Evolutionary conservation across 2,329 filamentous ascomycete genomes (phyloP), one percentile per base, ranked within the genome.

Genomic region (Colletotrichum tamarilloi): DNA sequence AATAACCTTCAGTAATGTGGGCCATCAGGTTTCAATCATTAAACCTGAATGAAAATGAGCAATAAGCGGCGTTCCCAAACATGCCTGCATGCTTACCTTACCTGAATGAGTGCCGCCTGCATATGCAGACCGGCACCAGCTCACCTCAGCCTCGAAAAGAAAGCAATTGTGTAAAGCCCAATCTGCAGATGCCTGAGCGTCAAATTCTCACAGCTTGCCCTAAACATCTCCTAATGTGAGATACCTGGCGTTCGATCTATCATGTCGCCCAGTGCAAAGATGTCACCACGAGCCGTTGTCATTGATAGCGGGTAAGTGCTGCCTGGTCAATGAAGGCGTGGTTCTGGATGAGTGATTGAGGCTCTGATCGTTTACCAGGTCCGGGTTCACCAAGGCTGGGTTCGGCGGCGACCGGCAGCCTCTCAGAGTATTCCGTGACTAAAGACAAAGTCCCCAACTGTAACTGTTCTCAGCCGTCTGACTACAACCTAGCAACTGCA

Each of bases 321-420:
- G 12, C 19, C 12, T 26, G 7, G 26, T 5, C 5, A 16, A 59
- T n/a, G 9, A 12, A 59, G 14, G 4, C 3, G 3, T 5, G 8
- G 8, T 14, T 5, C 14, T 35, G 32, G 11, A 35, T 3, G 19
- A 8, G 19, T 5, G 56, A 7, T 3, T 7, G 6, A 16, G 32
- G 19, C 32, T 6, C 7, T 12, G 3, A 28, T 8, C 30, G 9
- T 24, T 14, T 35, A 3, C 2, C 19, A 65, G 67, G 11, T 66
- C 67, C 3, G 67, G 60, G 2, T 59, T 69, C 28, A 53, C 65
- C n/a, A 53, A 69, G 35, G 67, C 67, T 52, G 67, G 67, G 2
- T 59, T 28, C 12, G 60, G 67, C 12, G 60, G 67, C 16, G 38
- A 59, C 35, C 24, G 22, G 38, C 26, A 38, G 7, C 67, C 67